phyloP scores from a whole-genome alignment of 306 rosid genomes.

The Carpinus fangiana region DNA sequence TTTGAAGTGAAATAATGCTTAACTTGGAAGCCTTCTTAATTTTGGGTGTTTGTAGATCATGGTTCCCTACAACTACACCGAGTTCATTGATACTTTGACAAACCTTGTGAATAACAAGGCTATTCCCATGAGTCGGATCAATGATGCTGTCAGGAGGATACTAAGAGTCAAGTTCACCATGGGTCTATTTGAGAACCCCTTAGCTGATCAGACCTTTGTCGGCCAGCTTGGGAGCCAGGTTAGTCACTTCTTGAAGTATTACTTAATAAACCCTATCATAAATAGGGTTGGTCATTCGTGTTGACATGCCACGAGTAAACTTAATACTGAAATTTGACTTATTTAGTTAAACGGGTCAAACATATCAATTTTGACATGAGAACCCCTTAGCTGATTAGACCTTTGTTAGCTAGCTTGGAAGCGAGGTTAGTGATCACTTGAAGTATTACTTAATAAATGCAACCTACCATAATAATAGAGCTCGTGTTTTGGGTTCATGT shows the following conservation, averaged over 20 bases:
- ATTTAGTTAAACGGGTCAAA: no score
- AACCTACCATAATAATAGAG: no score
- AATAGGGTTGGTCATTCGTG: no score
- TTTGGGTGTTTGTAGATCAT: constrained; percentile 49
- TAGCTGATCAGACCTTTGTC: constrained; percentile 61
- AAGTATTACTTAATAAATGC: neutral
- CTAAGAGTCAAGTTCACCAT: constrained; percentile 69
- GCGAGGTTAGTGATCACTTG: neutral
- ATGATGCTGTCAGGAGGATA: constrained; percentile 79
- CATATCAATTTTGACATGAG: constrained; percentile 20
- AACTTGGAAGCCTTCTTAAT: neutral
- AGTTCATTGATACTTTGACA: constrained; percentile 57
- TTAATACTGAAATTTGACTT: no score
- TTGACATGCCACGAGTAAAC: neutral
- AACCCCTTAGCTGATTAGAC: constrained; percentile 67
- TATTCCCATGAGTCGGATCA: constrained; percentile 69
- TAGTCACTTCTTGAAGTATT: neutral
- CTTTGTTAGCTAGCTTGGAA: constrained; percentile 66
- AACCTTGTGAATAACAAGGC: constrained; percentile 57
- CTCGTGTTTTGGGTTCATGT: no score
- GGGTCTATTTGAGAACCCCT: constrained; percentile 83
- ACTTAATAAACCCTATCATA: no score
- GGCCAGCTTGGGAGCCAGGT: constrained; percentile 79
- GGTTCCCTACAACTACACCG: constrained; percentile 59
- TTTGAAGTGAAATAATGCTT: neutral